phyloP scores from a whole-genome alignment of 1,284 basidiomycete genomes.

The Golubevia sp. region DNA sequence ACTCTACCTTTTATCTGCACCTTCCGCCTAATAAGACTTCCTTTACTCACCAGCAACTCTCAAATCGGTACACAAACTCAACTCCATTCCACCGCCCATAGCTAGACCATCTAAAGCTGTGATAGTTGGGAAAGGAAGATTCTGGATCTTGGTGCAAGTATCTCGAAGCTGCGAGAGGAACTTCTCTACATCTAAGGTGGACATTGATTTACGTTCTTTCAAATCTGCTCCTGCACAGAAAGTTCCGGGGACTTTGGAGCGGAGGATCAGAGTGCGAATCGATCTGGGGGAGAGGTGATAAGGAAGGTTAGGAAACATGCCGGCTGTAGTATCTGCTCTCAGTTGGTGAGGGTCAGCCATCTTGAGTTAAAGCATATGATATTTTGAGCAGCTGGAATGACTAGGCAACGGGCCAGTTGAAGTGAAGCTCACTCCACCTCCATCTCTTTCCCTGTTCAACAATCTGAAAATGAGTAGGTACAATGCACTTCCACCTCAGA shows the following conservation, averaged over 20 bases:
- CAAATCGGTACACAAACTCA: slow-evolving; percentile 84
- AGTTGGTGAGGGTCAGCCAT: no score
- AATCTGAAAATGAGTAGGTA: no score
- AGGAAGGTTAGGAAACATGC: background rate
- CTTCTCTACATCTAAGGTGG: slow-evolving; percentile 68
- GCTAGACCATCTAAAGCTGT: slow-evolving; percentile 91
- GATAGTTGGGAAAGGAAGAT: slow-evolving; percentile 82
- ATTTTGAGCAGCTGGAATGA: no score
- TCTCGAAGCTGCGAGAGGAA: slow-evolving; percentile 79
- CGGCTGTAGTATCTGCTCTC: no score
- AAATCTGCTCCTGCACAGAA: slow-evolving; percentile 95
- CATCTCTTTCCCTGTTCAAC: no score
- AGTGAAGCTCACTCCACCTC: no score
- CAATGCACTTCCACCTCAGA: no score
- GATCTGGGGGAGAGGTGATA: background rate
- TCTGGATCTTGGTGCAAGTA: slow-evolving; percentile 76
- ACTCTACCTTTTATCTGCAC: no score
- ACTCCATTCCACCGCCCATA: slow-evolving; percentile 85
- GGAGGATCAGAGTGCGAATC: slow-evolving; percentile 74
- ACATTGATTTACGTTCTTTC: slow-evolving; percentile 77
- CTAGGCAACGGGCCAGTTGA: no score
- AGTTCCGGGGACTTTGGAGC: slow-evolving; percentile 73
- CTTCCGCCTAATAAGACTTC: background rate
- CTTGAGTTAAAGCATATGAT: no score
- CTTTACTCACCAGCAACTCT: slow-evolving; percentile 78